Evolutionary conservation across 2,329 filamentous ascomycete species (phyloP), one percentile per base, ranked within the genome.

Genomic region (Parafenestella ontariensis): DNA sequence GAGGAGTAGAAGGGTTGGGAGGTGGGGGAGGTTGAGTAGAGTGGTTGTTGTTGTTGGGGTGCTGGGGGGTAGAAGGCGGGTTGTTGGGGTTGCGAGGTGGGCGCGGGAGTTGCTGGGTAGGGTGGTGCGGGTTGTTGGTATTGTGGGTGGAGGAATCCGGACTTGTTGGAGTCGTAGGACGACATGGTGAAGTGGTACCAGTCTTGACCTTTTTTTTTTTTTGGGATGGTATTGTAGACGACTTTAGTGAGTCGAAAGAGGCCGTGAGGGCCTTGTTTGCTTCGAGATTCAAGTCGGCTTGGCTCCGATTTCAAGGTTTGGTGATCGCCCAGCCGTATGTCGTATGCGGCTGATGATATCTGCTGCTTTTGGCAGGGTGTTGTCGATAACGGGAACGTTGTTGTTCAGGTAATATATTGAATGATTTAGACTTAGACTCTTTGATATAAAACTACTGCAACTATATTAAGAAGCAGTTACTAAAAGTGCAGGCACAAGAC

Each of bases 121-220:
- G 62, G 60, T 31, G 60, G 57, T 37, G 49, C 39, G 48, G 54
- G 61, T 37, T 57, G 46, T 53, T 29, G 46, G 45, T 62, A 58
- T 10, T 59, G 56, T 10, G 58, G 45, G 37, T 56, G 59, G 13
- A 59, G 24, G 34, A 62, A 58, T 21, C 53, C 58, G 3, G 55
- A 64, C 39, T 53, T 57, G 51, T 50, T 58, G 17, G 63, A 64
- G 52, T 54, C 60, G 57, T 64, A 66, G 24, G 65, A 66, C 21
- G 65, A 66, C 65, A 68, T 62, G 9, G 33, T 58, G 48, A 50
- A 48, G 33, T 36, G 36, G 13, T n/a, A 34, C 17, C 9, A n/a
- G 15, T 5, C 15, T n/a, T 10, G 15, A n/a, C 15, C 5, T 5
- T 26, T 9, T 26, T 26, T 34, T 5, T 4, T 31, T 31, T 11